Percentiles rank a stretch among this genome's conserved stretches.
Evolutionary conservation across 169 alveolate species (phyloP).

Genomic region (Perkinsus chesapeaki): DNA sequence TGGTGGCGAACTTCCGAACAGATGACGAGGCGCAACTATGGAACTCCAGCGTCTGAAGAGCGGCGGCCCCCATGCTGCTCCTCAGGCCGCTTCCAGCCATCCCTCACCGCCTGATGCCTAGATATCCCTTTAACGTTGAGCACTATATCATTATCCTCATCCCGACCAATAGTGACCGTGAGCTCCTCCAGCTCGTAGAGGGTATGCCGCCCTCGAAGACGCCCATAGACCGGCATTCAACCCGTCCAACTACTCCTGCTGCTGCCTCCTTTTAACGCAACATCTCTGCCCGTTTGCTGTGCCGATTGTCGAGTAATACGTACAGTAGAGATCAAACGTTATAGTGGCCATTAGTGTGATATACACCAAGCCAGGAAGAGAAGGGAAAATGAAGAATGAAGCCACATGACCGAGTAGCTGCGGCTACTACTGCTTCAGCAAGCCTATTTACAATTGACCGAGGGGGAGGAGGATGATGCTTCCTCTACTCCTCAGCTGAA

Average conservation of each 20-base stretch:
- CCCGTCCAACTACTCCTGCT: neutral
- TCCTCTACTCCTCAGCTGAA: neutral
- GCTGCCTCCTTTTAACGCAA: neutral
- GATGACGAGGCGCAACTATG: neutral
- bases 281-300: neutral
- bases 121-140: slow-evolving; percentile 1
- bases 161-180: slow-evolving; percentile 5
- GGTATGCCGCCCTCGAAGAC: neutral
- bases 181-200: slow-evolving; percentile 11
- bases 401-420: neutral
- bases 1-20: neutral
- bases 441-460: neutral
- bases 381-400: too few species aligned
- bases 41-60: neutral
- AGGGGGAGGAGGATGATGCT: neutral
- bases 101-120: neutral
- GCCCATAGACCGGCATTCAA: neutral
- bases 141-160: neutral
- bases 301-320: neutral
- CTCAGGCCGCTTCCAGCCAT: neutral
- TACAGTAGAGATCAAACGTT: neutral
- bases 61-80: neutral
- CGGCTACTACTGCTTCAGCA: neutral
- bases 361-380: neutral
- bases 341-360: neutral